These are phyloP conservation scores for Leucogyrophana mollusca DNA, from an alignment of 768 basidiomycete species.

Conservation along the genomic window DNA sequence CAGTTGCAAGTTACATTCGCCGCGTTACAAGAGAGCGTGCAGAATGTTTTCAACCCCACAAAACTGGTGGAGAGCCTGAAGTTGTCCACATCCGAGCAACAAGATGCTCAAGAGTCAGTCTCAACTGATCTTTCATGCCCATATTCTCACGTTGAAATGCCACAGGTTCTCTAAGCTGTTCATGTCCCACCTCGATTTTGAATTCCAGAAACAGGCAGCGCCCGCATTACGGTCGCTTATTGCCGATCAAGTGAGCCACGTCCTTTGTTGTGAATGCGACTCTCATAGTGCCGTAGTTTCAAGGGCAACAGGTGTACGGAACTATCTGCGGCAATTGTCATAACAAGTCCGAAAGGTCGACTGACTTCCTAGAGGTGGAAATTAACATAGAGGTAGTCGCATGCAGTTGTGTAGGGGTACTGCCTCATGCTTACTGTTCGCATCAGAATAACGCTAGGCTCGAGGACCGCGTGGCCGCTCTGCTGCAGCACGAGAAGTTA, in stretches of 20 bases:
- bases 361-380: constrained; percentile 87
- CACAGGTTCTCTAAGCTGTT: constrained; percentile 91
- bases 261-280: background rate
- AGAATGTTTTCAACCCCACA: constrained; percentile 76
- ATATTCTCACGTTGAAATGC: constrained; percentile 6
- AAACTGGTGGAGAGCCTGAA: constrained; percentile 84
- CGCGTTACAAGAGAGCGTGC: constrained; percentile 72
- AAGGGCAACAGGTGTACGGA: constrained; percentile 80
- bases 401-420: background rate
- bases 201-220: constrained; percentile 80
- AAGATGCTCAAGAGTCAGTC: constrained; percentile 93
- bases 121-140: constrained; percentile 1
- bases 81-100: constrained; percentile 82
- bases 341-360: constrained; percentile 61
- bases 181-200: constrained; percentile 82
- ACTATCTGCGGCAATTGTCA: constrained; percentile 75
- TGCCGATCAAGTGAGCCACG: constrained; percentile 58
- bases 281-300: constrained; percentile 56
- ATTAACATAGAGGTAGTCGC: constrained; percentile 68
- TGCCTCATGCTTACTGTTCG: background rate
- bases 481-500: constrained; percentile 69
- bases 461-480: constrained; percentile 66
- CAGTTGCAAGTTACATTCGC: constrained; percentile 82
- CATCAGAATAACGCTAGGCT: constrained; percentile 67
- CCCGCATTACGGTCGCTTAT: constrained; percentile 66